Evolutionary conservation across 495 filamentous ascomycete genomes (phyloP), one percentile per base, ranked within the genome.

Genomic region (Hyphodiscus hymeniophilus): DNA sequence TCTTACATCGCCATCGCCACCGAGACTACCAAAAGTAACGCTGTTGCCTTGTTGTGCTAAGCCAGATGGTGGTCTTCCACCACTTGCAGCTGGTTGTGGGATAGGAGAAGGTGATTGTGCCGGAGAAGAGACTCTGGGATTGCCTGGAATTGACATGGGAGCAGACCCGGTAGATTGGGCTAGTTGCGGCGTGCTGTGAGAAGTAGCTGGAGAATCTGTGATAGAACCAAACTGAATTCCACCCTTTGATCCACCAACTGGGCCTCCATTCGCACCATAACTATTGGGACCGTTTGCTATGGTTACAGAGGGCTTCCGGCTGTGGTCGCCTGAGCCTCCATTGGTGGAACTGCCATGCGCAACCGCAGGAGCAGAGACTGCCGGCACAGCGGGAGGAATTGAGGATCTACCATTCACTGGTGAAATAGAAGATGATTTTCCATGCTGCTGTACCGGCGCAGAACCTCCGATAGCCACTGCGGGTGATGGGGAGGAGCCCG

Each of bases 101-200:
- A 96, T 96, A 5, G 90, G 90, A 17, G 84, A 87, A 2, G 90
- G 90, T 12, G 90, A 95, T 22, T 77, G 75, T 48, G 81, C 78
- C 5, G 86, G 86, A 34, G 83, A 85, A 20, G 77, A 76, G 23
- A 85, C 69, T 52, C 83, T 74, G 26, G 76, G 80, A 63, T 69
- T 57, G 23, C 41, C 23, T 32, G 83, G 81, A 46, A 84, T 79
- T 17, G 86, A 76, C 54, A 85, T 76, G 17, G 89, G 75, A 42
- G 70, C 76, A 22, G 80, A 73, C 23, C 48, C 6, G 24, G 71
- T 64, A 16, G 67, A 66, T 38, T 70, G 64, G 16, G 52, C 65
- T n/a, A 60, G 60, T 48, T 75, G 72, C 12, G 77, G 79, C 16
- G 70, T 69, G 60, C 72, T 79, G 55, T 84, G 71, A 17, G 77